These are phyloP conservation scores for Dipodascopsis uninucleata DNA, from an alignment of 805 yeast species.

Conservation along the genomic window DNA sequence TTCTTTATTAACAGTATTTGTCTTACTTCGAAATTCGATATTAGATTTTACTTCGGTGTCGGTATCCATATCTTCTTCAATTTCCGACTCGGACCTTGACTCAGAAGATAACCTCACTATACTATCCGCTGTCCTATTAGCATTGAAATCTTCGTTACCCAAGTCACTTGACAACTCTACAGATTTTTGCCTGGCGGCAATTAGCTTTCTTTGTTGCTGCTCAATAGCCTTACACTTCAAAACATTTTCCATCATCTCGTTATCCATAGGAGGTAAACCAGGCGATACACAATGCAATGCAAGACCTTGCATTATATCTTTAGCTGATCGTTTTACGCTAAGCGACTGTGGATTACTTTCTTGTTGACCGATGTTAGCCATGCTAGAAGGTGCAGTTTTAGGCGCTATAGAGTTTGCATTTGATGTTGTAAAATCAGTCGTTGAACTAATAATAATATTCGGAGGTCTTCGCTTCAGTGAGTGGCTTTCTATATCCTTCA, in stretches of 20 bases:
- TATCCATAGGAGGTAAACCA: slow-evolving; percentile 30
- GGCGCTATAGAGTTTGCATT: slow-evolving; percentile 12
- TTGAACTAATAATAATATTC: slow-evolving; percentile 6
- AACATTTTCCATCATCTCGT: slow-evolving; percentile 30
- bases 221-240: slow-evolving; percentile 30
- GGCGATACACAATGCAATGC: slow-evolving; percentile 36
- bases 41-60: neutral
- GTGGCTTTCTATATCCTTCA: too few relatives aligned
- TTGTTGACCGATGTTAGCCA: slow-evolving; percentile 20
- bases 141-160: too few relatives aligned
- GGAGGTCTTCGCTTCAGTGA: slow-evolving; percentile 8
- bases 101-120: too few relatives aligned
- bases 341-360: slow-evolving; percentile 16
- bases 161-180: too few relatives aligned
- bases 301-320: slow-evolving; percentile 34
- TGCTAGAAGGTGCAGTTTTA: slow-evolving; percentile 2
- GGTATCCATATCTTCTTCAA: neutral
- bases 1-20: too few relatives aligned
- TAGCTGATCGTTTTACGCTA: slow-evolving; percentile 19
- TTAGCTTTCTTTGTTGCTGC: slow-evolving; percentile 32
- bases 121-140: too few relatives aligned
- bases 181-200: slow-evolving; percentile 29
- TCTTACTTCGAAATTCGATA: neutral
- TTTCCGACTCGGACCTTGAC: slow-evolving; percentile 1
- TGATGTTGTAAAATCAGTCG: slow-evolving; percentile 10